Base-by-base conservation (phyloP, 2,329 filamentous ascomycete genomes). In the Penicillium aurantiogriseum region DNA sequence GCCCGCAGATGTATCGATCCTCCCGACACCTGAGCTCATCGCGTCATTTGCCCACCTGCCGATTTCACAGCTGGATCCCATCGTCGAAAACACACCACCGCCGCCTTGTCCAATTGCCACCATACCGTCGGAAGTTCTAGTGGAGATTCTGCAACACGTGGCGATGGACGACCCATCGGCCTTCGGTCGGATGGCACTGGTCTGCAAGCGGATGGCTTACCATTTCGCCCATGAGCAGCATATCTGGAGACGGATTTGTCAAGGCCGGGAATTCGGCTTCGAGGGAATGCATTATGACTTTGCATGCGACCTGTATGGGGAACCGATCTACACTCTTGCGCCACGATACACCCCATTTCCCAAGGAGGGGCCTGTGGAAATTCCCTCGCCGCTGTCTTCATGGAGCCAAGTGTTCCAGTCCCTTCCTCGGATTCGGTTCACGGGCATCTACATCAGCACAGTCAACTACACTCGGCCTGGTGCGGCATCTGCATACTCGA, bases 391-490 rank as follows among this genome's bases (percentile, higher is more conserved):
- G 0, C 60, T 76, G 71, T 87, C 35, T 66, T 81, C 58, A 80
- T 89, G 82, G 80, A 79, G 69, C 74, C 85, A 60, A 52, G 90
- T 96, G 79, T 96, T 96, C 78, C 90, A 89, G 39, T 79, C 81
- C 5, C 88, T 92, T 15, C 93, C 94, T 2, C 88, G 94, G 43
- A 83, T 97, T 59, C 90, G 94, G 57, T 99, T 96, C 80, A 94
- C 94, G 68, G 94, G 94, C 27, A 89, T 91, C 76, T 99, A 99
- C 78, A 97, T 99, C 74, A 91, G 87, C 74, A 97, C 93, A 0
- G 92, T 96, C 58, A 97, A 97, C 77, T 99, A 99, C 76, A 86
- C 91, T 49, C 89, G 94, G 25, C 80, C 91, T 0, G 94, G 94
- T 33, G 89, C 89, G 58, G 82, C 87, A 11, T 87, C 86, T 3